Conservation (phyloP, 345 rosid species). For the Mangifera indica region DNA sequence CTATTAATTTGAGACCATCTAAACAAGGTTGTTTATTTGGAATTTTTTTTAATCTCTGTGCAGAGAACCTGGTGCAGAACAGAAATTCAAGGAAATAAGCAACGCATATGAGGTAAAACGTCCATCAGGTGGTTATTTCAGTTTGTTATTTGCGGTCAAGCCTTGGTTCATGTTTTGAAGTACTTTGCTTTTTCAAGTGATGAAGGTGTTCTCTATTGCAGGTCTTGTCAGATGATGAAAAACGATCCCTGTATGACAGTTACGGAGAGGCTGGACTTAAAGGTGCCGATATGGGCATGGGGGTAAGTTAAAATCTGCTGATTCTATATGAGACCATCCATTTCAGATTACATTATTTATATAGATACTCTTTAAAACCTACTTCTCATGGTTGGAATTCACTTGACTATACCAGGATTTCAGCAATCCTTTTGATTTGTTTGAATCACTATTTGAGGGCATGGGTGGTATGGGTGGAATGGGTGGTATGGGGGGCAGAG, state of each 20-base stretch:
- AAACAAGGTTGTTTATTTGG: background rate
- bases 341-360: background rate
- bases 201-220: constrained; percentile 30
- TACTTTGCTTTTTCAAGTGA: constrained; percentile 7
- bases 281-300: constrained; percentile 95
- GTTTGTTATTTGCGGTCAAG: constrained; percentile 10
- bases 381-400: constrained; percentile 16
- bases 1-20: background rate
- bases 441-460: constrained; percentile 85
- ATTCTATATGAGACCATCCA: background rate
- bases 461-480: constrained; percentile 89
- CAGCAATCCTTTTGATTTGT: constrained; percentile 92
- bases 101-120: constrained; percentile 92
- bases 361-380: background rate
- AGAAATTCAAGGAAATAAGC: constrained; percentile 94
- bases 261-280: constrained; percentile 97
- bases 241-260: constrained; percentile 83
- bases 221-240: constrained; percentile 96
- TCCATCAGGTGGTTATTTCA: constrained; percentile 17
- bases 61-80: constrained; percentile 91
- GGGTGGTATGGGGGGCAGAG: constrained; percentile 45
- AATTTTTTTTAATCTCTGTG: constrained; percentile 14
- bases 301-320: constrained; percentile 54
- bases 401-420: constrained; percentile 56
- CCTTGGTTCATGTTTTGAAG: constrained; percentile 5